A percentile compares a stretch with the other conserved stretches of the same genome.
These are phyloP conservation scores for Citrus cavaleriei DNA, from an alignment of 345 rosid genomes.

Conservation along the genomic window DNA sequence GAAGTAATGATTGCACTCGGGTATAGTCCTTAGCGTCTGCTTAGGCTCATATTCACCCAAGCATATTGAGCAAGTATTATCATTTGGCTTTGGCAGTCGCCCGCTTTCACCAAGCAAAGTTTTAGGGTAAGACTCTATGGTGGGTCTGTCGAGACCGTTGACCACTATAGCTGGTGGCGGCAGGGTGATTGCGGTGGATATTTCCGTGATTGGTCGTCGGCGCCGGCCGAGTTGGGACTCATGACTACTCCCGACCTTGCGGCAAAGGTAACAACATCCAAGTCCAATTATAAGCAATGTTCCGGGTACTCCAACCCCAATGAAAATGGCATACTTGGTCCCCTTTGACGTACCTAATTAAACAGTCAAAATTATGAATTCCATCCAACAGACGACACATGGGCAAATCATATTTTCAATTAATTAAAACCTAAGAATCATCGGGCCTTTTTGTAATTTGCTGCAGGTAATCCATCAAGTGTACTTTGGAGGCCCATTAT, in stretches of 20 bases:
- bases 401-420: not conserved
- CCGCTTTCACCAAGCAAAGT: conserved; percentile 48
- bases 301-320: conserved; percentile 18
- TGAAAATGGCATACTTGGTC: conserved; percentile 17
- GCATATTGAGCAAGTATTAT: conserved; percentile 52
- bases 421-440: not conserved
- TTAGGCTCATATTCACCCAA: conserved; percentile 49
- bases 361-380: not conserved
- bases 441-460: not conserved
- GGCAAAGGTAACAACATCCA: conserved; percentile 1
- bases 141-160: conserved; percentile 7
- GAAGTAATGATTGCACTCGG: conserved; percentile 59
- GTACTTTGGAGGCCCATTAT: no score
- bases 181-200: not conserved
- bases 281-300: conserved; percentile 13
- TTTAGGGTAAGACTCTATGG: conserved; percentile 22
- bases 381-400: no score
- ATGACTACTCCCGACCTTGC: not conserved
- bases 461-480: no score
- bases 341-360: conserved; percentile 17
- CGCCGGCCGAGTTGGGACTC: not conserved
- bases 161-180: not conserved
- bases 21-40: conserved; percentile 52
- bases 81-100: conserved; percentile 38
- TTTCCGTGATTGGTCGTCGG: not conserved